Evolutionary conservation across 192 early-diverging fungal species (phyloP).

Genomic region (Umbelopsis ramanniana): DNA sequence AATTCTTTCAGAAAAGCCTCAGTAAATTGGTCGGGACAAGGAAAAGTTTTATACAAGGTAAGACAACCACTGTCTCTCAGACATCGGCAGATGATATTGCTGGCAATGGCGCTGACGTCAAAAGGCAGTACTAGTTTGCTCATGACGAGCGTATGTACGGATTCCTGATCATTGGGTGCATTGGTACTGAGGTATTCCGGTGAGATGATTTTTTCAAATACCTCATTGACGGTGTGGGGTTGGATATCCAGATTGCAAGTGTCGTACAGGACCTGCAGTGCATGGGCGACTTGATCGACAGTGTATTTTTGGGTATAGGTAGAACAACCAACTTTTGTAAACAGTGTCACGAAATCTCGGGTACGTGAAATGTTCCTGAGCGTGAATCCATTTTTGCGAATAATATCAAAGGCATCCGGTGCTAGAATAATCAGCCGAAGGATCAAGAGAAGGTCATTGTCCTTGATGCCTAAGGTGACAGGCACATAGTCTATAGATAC

Average conservation of each 20-base stretch:
- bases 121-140: neutral
- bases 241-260: slow-evolving; percentile 7
- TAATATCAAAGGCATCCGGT: neutral
- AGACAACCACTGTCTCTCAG: slow-evolving; percentile 9
- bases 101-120: neutral
- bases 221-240: neutral
- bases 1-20: slow-evolving; percentile 4
- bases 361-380: slow-evolving; percentile 3
- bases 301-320: slow-evolving; percentile 1
- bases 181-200: slow-evolving; percentile 8
- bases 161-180: neutral
- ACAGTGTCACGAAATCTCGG: neutral
- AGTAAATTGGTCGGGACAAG: neutral
- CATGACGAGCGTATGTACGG: neutral
- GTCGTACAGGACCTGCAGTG: neutral
- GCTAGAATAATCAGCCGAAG: neutral
- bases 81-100: neutral
- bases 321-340: neutral
- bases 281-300: neutral
- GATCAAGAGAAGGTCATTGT: neutral
- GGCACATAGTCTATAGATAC: neutral
- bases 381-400: neutral
- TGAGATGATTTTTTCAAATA: slow-evolving; percentile 11
- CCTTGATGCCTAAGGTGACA: slow-evolving; percentile 6
- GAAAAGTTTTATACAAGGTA: neutral